These are phyloP conservation scores for Kwoniella newhampshirensis DNA, from an alignment of 768 basidiomycete species.

Conservation along the genomic window DNA sequence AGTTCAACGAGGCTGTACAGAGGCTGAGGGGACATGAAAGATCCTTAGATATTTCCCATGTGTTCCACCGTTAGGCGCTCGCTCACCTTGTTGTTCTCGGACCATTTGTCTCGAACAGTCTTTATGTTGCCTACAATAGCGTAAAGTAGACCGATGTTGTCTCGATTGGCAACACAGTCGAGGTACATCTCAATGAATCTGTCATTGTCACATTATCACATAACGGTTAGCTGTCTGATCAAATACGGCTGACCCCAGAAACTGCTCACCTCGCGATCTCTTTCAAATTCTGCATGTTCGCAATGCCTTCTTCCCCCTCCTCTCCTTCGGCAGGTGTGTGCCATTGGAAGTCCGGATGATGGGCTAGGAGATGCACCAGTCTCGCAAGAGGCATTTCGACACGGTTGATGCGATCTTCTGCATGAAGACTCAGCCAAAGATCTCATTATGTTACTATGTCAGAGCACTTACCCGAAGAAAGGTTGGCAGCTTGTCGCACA, in stretches of 20 bases:
- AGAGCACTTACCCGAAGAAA: slow-evolving; percentile 14
- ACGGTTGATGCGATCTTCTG: slow-evolving; percentile 63
- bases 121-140: slow-evolving; percentile 79
- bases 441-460: neutral
- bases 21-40: slow-evolving; percentile 59
- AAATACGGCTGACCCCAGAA: neutral
- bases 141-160: slow-evolving; percentile 80
- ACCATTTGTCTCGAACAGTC: slow-evolving; percentile 76
- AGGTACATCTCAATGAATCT: slow-evolving; percentile 91
- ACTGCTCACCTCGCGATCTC: slow-evolving; percentile 81
- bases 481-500: neutral
- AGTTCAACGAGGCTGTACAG: slow-evolving; percentile 84
- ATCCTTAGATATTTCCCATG: slow-evolving; percentile 1
- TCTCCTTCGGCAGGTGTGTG: slow-evolving; percentile 52
- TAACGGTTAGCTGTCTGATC: neutral
- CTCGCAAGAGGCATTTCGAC: slow-evolving; percentile 83
- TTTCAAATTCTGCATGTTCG: slow-evolving; percentile 57
- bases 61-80: slow-evolving; percentile 3
- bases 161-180: slow-evolving; percentile 69
- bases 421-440: neutral
- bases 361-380: slow-evolving; percentile 80
- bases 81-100: slow-evolving; percentile 67
- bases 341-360: slow-evolving; percentile 83
- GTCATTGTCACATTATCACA: slow-evolving; percentile 1
- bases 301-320: slow-evolving; percentile 6